Base-by-base conservation (phyloP, 306 rosid genomes). In the Vigna radiata region DNA sequence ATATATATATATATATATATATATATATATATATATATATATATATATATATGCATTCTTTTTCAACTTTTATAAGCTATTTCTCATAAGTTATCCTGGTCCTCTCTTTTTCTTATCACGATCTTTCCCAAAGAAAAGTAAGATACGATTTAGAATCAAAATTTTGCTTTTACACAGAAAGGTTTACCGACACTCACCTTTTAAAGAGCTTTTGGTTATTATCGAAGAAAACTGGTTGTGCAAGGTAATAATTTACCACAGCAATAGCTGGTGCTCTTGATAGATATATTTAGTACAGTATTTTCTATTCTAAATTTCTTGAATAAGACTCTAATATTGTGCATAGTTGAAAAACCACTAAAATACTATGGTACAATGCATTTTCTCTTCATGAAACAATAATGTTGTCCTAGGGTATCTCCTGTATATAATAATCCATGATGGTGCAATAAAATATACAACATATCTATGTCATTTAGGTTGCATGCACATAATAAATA, bases 401-500 rank as follows among this genome's bases (percentile, higher is more conserved):
- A 77, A 68, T 76, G 56, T 43, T 36, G 50, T 73, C 29, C 75
- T 29, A 41, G 76, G 71, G 68, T 70, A 77, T 67, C 73, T 47
- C 36, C 21, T 60, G 63, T 44, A 67, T 79, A 61, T 82, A 67
- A 79, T 82, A 79, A 66, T 66, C 71, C 43, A 66, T 66, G 16
- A 85, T 85, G 70, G 1, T 67, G 63, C 72, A 29, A 79, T 82
- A 61, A 71, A 66, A 70, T 43, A 70, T 72, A 41, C 72, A 25
- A 41, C 76, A 23, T 53, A 71, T 79, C 59, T 54, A 56, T 53
- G 62, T 80, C 71, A 73, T 72, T 83, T 75, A 71, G 82, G 78
- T 78, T 79, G 58, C 81, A 83, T 63, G 80, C 53, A 82, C 50
- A 76, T 77, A 67, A 82, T 62, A 66, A 70, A 27, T 27, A 66